Base-by-base conservation (phyloP, 768 basidiomycete genomes). In the Serpula lacrymans region DNA sequence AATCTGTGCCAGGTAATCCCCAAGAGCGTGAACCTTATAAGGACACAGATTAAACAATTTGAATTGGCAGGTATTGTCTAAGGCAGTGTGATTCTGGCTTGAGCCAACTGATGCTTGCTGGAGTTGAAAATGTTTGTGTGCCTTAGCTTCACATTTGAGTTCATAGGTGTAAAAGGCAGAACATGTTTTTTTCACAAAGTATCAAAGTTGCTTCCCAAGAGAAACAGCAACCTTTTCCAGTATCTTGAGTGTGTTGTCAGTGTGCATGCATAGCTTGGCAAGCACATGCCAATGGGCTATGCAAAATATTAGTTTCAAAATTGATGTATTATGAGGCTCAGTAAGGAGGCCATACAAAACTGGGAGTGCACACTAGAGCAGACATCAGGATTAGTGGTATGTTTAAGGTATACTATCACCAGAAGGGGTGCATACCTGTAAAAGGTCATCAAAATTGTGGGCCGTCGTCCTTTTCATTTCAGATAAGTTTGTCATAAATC, bases 391-490 rank as follows among this genome's bases (percentile, higher is more conserved):
- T n/a, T n/a, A n/a, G n/a, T n/a, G n/a, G n/a, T n/a, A n/a, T n/a
- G n/a, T n/a, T n/a, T n/a, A n/a, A n/a, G n/a, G n/a, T n/a, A n/a
- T n/a, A n/a, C n/a, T n/a, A n/a, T n/a, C n/a, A n/a, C n/a, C n/a
- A n/a, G n/a, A n/a, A n/a, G n/a, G n/a, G n/a, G n/a, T n/a, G n/a
- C n/a, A 6, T 12, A 7, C 69, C 58, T 67, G 67, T 6, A 70
- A 46, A 4, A 67, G 44, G 38, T 70, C 68, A 35, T 67, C 65
- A 42, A 58, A 68, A 33, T 69, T 61, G 0, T 62, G 49, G 0
- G 53, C 67, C 6, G 63, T 63, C 4, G 66, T 38, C 37, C 60
- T 60, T 30, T 67, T 70, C 62, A 68, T 62, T 17, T 50, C 61
- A 0, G 62, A 63, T 3, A 54, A 58, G 47, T 69, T 66, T 6